Percentiles rank a stretch among this genome's conserved stretches.
phyloP scores from a whole-genome alignment of 2,329 filamentous ascomycete genomes.

The Geosmithia flava region DNA sequence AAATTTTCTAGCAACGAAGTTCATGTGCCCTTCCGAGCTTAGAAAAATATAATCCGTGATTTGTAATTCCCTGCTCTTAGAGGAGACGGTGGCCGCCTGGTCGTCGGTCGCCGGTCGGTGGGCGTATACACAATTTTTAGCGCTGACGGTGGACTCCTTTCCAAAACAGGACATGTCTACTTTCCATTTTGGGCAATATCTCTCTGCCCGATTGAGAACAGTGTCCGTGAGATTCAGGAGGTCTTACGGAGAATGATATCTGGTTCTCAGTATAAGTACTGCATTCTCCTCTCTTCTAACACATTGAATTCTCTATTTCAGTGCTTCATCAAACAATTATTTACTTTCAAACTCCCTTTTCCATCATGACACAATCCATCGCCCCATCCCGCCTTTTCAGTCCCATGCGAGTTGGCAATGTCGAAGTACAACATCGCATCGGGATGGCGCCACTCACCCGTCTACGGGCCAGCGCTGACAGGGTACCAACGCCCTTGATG shows the following conservation, averaged over 20 bases:
- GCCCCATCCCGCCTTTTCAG: constrained; percentile 21
- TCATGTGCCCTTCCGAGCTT: too few species aligned
- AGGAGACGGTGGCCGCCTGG: too few species aligned
- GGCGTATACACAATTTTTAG: neutral
- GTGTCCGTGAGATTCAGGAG: too few species aligned
- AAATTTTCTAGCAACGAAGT: too few species aligned
- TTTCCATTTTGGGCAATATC: neutral
- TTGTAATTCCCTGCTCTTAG: too few species aligned
- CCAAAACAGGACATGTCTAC: neutral
- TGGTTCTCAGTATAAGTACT: too few species aligned
- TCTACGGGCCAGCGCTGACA: constrained; percentile 27
- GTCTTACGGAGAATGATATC: too few species aligned
- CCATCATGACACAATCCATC: neutral
- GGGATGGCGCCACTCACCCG: constrained; percentile 46
- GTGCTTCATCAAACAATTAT: neutral
- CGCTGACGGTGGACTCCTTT: neutral
- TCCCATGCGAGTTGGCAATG: constrained; percentile 26
- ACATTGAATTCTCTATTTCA: too few species aligned
- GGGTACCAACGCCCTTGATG: constrained; percentile 10
- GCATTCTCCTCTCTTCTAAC: too few species aligned
- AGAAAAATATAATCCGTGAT: too few species aligned
- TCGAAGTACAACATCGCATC: constrained; percentile 28
- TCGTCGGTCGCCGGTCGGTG: neutral
- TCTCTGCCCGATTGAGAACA: neutral
- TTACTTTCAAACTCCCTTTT: neutral